Evolutionary conservation across 306 rosid genomes (phyloP), one percentile per base, ranked within the genome.

Genomic region (Trifolium dubium): DNA sequence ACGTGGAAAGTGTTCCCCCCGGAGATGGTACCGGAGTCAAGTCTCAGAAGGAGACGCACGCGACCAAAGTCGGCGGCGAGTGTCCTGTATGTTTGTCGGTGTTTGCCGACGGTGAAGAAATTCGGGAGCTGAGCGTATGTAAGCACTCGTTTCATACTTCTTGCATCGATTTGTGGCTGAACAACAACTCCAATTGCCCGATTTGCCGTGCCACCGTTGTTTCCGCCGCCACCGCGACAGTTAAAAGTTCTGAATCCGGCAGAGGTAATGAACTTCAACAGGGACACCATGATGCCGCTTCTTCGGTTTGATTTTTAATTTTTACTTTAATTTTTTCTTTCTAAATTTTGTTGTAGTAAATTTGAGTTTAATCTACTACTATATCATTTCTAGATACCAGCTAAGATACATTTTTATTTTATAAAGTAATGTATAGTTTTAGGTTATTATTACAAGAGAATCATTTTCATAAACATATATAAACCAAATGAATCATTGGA

Each of bases 21-120:
- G 62, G 23, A 6, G 60, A 69, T 5, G 3, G 3, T 10, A 60
- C 79, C 14, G 89, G 76, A 2, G 55, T 80, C 2, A 88, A 82
- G 81, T 81, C 75, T 67, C 60, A 14, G 72, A 92, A 79, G 55
- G 96, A 89, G 0, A 8, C 34, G 10, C 89, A 80, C 62, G 41
- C 67, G 15, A 83, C 74, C 69, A 89, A 88, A 11, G 63, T 82
- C 41, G 88, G 89, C 17, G 81, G 75, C 39, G 94, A 90, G 87
- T 92, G 98, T 37, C 87, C 96, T 34, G 92, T 92, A n/a, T 92
- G 98, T 75, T 63, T 92, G 68, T 82, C 89, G 41, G 87, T 30
- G 61, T 92, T 88, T 39, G 74, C 67, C 5, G 89, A 87, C 55
- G 94, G 92, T 19, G 94, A 92, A 12, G 92, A 88, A 41, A 72